A percentile compares a stretch with the other conserved stretches of the same genome.
phyloP scores from a whole-genome alignment of 805 yeast species.

The Yarrowia hollandica region DNA sequence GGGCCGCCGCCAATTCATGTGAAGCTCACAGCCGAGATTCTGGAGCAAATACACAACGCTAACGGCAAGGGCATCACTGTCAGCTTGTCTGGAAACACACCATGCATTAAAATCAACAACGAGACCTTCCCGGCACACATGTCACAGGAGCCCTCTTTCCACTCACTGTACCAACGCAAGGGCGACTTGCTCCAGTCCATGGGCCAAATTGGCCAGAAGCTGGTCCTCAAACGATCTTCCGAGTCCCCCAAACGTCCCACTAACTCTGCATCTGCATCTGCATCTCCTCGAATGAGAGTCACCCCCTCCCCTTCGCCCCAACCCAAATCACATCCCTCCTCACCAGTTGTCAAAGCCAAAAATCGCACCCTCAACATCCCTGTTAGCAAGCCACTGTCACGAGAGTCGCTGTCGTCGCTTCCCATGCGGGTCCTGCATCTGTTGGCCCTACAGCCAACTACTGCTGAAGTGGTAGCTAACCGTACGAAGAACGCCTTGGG shows the following conservation, averaged over 20 bases:
- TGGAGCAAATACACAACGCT: constrained; percentile 13
- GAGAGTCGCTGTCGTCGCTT: constrained; percentile 35
- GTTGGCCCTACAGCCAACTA: constrained; percentile 52
- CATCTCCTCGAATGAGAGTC: constrained; percentile 24
- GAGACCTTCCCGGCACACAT: constrained; percentile 18
- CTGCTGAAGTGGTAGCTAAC: constrained; percentile 40
- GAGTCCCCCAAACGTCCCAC: constrained; percentile 29
- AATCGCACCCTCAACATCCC: constrained; percentile 32
- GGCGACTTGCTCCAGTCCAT: constrained; percentile 11
- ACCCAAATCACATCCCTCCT: constrained; percentile 25
- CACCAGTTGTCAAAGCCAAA: constrained; percentile 14
- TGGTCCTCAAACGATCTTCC: constrained; percentile 27
- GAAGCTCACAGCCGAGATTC: constrained; percentile 29
- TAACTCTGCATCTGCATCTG: constrained; percentile 30
- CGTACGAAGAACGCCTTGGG: constrained; percentile 38
- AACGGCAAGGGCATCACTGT: constrained; percentile 16
- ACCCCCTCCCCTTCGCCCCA: constrained; percentile 13
- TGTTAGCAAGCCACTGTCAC: constrained; percentile 33
- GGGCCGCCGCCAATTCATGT: constrained; percentile 26
- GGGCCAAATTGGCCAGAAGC: constrained; percentile 21
- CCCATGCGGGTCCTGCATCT: constrained; percentile 47
- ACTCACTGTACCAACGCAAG: constrained; percentile 9
- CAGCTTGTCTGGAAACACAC: neutral
- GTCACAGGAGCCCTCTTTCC: constrained; percentile 28
- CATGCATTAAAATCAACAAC: constrained; percentile 15